A percentile compares a stretch with the other conserved stretches of the same genome.
These are phyloP conservation scores for Dentiscutata heterogama DNA, from an alignment of 371 early-diverging fungal genomes.

Conservation along the genomic window DNA sequence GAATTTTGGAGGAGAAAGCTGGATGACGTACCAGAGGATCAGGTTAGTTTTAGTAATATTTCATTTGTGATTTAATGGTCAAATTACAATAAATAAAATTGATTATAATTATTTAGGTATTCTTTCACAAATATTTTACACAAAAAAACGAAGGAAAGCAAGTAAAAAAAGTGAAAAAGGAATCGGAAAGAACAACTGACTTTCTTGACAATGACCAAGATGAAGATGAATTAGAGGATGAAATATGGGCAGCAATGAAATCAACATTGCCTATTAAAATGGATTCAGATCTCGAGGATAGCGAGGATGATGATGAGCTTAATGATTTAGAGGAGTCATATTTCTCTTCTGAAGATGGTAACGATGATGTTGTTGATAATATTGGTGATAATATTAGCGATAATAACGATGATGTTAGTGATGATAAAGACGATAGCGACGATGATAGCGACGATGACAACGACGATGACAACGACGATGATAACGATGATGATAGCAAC, in stretches of 20 bases:
- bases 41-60: constrained; percentile 52
- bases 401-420: neutral
- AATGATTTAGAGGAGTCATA: constrained; percentile 61
- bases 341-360: constrained; percentile 56
- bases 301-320: constrained; percentile 68
- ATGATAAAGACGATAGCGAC: neutral
- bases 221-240: constrained; percentile 62
- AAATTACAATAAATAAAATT: constrained; percentile 17
- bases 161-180: constrained; percentile 55
- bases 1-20: constrained; percentile 67
- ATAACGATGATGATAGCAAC: neutral
- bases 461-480: neutral
- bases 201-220: constrained; percentile 57
- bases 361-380: constrained; percentile 39
- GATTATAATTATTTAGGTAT: constrained; percentile 56
- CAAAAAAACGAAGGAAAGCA: constrained; percentile 57
- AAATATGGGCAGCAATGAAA: constrained; percentile 63
- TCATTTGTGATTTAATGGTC: constrained; percentile 8
- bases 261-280: constrained; percentile 59
- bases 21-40: constrained; percentile 71
- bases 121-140: constrained; percentile 89
- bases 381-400: neutral
- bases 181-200: constrained; percentile 55
- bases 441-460: neutral
- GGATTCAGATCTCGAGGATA: constrained; percentile 61